Conservation (phyloP, 768 basidiomycete species). For the Xerocomellus chrysenteron region DNA sequence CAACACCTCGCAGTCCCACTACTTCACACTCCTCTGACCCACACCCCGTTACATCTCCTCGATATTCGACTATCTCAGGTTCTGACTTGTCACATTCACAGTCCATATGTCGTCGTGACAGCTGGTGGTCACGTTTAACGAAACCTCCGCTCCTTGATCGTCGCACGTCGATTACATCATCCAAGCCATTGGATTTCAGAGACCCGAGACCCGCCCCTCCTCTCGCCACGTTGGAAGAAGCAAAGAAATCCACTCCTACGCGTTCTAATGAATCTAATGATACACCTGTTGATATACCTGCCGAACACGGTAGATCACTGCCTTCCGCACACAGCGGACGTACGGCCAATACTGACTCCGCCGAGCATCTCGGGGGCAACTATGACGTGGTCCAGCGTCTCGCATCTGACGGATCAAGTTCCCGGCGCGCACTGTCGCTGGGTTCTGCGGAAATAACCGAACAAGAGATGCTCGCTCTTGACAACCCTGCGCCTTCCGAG, state of each 20-base stretch:
- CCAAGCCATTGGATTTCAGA: conserved; percentile 53
- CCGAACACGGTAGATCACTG: conserved; percentile 35
- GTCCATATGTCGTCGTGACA: conserved; percentile 63
- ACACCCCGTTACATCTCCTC: conserved; percentile 29
- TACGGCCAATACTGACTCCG: conserved; percentile 67
- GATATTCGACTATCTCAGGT: conserved; percentile 44
- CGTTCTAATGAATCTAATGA: conserved; percentile 17
- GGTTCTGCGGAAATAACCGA: conserved; percentile 25
- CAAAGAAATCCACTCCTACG: conserved; percentile 17
- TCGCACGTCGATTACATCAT: conserved; percentile 41
- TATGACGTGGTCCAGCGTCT: conserved; percentile 70
- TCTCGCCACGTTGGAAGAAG: conserved; percentile 58
- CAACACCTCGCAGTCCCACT: conserved; percentile 23
- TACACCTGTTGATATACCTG: conserved; percentile 11
- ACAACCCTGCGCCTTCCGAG: conserved; percentile 8
- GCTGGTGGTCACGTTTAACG: conserved; percentile 78
- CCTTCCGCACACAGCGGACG: conserved; percentile 52
- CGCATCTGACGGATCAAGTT: conserved; percentile 30
- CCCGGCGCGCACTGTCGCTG: conserved; percentile 24
- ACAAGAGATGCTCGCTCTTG: conserved; percentile 12
- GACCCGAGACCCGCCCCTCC: conserved; percentile 79
- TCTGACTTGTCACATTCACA: conserved; percentile 40
- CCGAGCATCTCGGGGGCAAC: conserved; percentile 61
- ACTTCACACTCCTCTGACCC: conserved; percentile 27
- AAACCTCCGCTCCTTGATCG: conserved; percentile 65